A percentile compares a stretch with the other conserved stretches of the same genome.
Evolutionary conservation across 2,329 filamentous ascomycete species (phyloP).

Genomic region (Verticillium isaacii): DNA sequence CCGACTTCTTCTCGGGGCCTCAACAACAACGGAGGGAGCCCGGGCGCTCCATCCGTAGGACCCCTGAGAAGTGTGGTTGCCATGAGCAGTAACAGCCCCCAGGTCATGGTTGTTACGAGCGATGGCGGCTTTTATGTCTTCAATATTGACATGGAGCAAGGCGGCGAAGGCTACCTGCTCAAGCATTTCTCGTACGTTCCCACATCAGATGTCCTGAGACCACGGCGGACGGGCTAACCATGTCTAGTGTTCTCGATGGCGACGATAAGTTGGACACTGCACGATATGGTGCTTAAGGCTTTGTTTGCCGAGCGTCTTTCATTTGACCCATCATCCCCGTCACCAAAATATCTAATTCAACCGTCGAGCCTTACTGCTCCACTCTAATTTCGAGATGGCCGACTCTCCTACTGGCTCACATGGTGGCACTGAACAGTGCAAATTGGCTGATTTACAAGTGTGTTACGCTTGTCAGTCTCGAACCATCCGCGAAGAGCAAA

Average conservation of each 20-base stretch:
- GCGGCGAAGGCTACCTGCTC: constrained; percentile 84
- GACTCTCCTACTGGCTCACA: no score
- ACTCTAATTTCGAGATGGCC: background rate
- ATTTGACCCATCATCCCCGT: no score
- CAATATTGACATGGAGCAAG: constrained; percentile 89
- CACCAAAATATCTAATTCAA: background rate
- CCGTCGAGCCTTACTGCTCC: background rate
- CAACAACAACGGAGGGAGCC: constrained; percentile 15
- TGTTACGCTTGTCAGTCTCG: background rate
- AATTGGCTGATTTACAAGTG: background rate
- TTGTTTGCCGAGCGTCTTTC: no score
- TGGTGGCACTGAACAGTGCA: no score
- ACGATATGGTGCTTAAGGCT: constrained; percentile 16
- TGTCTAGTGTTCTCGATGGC: constrained; percentile 44
- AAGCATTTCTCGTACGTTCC: constrained; percentile 78
- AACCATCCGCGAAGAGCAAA: background rate
- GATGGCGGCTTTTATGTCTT: constrained; percentile 95
- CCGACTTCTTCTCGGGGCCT: constrained; percentile 11
- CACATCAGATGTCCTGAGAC: background rate
- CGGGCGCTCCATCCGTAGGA: background rate
- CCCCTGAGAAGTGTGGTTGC: constrained; percentile 89
- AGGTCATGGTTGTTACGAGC: constrained; percentile 97
- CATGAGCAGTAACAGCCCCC: constrained; percentile 89
- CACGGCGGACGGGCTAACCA: background rate
- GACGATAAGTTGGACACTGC: constrained; percentile 51